Evolutionary conservation across 2,329 filamentous ascomycete genomes (phyloP), one percentile per base, ranked within the genome.

Genomic region (Alternaria hordeiaustralica): DNA sequence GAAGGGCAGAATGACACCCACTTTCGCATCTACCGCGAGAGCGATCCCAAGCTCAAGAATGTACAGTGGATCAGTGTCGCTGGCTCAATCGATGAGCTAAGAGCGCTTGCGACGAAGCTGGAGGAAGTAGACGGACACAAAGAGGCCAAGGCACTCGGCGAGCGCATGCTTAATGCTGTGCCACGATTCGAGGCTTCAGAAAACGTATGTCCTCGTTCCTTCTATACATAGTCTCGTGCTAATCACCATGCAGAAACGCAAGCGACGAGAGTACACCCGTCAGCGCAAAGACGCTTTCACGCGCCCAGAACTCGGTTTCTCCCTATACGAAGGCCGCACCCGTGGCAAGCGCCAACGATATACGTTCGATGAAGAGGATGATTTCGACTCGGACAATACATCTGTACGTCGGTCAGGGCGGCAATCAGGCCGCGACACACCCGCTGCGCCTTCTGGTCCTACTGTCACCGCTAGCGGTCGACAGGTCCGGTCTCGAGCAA

Each of bases 291-390:
- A 95, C 65, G 90, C 92, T 63, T 98, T 98, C 81, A 87, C 91
- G 69, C 89, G 94, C 6, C 93, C 94, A 6, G 94, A 97, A 71
- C 90, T 92, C 10, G 94, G 94, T 5, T 96, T 95, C 77, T 97
- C 94, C 1, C 85, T 97, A 61, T 99, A 99, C 79, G 96, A 99
- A 82, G 96, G 96, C 54, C 92, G 96, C 57, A 99, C 96, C 6
- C 89, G 96, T 63, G 96, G 96, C 60, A 98, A 99, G 84, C 92
- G 95, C 65, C 92, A 97, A 82, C 96, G 94, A 80, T 99, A 99
- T 77, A 99, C 93, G 0, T 99, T 92, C 76, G 96, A 94, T 0
- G 94, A 97, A 56, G 93, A 96, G 23, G 93, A 96, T 70, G 93
- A 97, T n/a, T 84, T 82, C 55, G 88, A 87, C 75, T 90, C 89